These are phyloP conservation scores for Monilinia aucupariae DNA, from an alignment of 2,329 filamentous ascomycete genomes.

Conservation along the genomic window DNA sequence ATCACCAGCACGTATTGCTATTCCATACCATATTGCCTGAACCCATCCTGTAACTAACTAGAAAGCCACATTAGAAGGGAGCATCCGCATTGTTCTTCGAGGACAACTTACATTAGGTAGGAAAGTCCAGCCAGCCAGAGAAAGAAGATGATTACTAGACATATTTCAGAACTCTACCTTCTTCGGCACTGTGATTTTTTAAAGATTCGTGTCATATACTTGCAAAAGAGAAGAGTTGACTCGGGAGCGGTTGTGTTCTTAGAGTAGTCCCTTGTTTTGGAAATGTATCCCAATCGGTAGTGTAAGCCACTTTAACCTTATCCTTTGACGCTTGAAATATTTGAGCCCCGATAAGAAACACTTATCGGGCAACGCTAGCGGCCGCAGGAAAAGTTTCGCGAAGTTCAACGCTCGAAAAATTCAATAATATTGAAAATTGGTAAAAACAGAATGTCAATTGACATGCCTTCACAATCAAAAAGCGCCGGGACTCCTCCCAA, in stretches of 20 bases:
- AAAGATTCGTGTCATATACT: neutral
- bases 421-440: neutral
- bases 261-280: neutral
- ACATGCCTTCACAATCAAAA: conserved; percentile 19
- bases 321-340: conserved; percentile 3
- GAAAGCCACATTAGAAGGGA: conserved; percentile 18
- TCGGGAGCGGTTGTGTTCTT: neutral
- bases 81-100: neutral
- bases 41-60: conserved; percentile 73
- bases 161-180: conserved; percentile 17
- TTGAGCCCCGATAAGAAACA: neutral
- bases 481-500: conserved; percentile 22
- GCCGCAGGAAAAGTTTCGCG: conserved; percentile 16
- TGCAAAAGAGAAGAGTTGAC: neutral
- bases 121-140: conserved; percentile 56
- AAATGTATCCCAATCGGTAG: conserved; percentile 11
- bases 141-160: conserved; percentile 40
- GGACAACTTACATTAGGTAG: conserved; percentile 49
- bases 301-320: conserved; percentile 13
- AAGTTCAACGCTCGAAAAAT: conserved; percentile 5
- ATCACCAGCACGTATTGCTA: conserved; percentile 85
- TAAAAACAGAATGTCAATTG: conserved; percentile 29
- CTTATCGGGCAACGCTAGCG: conserved; percentile 16
- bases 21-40: conserved; percentile 77
- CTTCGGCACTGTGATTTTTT: neutral